Evolutionary conservation across 495 filamentous ascomycete species (phyloP), one percentile per base, ranked within the genome.

Genomic region (Penicillium salamii): DNA sequence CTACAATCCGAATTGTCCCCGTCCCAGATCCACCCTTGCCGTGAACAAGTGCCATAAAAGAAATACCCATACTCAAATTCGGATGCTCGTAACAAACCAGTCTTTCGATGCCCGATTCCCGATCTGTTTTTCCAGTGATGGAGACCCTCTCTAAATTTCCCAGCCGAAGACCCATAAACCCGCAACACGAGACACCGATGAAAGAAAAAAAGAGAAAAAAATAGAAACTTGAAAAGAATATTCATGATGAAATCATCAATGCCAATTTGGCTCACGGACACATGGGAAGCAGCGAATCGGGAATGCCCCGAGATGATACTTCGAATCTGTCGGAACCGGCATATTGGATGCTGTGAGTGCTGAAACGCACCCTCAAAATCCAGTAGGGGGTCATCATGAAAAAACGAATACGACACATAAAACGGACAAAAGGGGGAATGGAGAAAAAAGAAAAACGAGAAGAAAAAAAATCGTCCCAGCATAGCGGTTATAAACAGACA

Each of bases 401-500:
- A 24, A 29, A 36, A 15, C 33, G 35, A 32, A 51, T 40, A 48
- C 33, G 38, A 42, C 18, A 40, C 35, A 37, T 15, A 47, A 39
- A 18, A 49, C 24, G 24, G 21, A 54, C 47, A 46, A 41, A 38
- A 54, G 42, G 33, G 33, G 13, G 40, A 45, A 52, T 39, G 29
- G 48, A 53, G 20, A 50, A 54, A 47, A 51, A 40, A 46, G 49
- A 46, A 57, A 42, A 58, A 69, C 70, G 61, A n/a, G n/a, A n/a
- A n/a, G 23, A 26, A 53, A 46, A 50, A 46, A 55, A 42, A 58
- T 70, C 70, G 61, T 71, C 58, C 61, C 61, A 64, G 61, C 62
- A 57, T 65, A 63, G 61, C 54, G 59, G 45, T 46, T 74, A 71
- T 68, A 66, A 63, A 71, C 61, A 68, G 53, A 62, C 64, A 63